Conservation (phyloP, 202 grass and related monocot genomes). For the Musa balbisiana region DNA sequence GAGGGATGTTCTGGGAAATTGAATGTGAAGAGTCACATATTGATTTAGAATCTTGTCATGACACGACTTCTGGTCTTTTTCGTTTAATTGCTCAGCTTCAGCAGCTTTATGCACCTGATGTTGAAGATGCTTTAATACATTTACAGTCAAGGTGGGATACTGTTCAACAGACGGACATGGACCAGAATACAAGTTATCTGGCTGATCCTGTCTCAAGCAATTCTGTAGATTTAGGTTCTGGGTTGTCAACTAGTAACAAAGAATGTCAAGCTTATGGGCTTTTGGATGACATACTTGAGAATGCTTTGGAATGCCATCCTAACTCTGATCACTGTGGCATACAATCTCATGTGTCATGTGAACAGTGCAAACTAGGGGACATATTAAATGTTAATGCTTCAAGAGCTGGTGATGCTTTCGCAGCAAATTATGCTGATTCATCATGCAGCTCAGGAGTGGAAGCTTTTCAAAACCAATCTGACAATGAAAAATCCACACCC, state of each 20-base stretch:
- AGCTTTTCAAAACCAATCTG: conserved; percentile 23
- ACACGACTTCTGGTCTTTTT: conserved; percentile 73
- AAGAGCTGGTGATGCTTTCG: conserved; percentile 7
- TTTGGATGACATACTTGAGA: conserved; percentile 89
- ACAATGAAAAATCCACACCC: conserved; percentile 11
- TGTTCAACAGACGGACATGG: conserved; percentile 48
- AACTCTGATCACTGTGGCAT: conserved; percentile 23
- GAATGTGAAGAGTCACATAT: conserved; percentile 78
- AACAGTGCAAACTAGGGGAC: conserved; percentile 39
- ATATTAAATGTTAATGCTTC: conserved; percentile 20
- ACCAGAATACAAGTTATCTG: conserved; percentile 33
- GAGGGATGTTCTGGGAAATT: conserved; percentile 59
- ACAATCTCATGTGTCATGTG: conserved; percentile 30
- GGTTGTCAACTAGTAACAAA: conserved; percentile 28
- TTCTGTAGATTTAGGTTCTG: conserved; percentile 22
- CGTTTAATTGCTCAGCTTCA: conserved; percentile 73
- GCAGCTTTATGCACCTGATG: conserved; percentile 83
- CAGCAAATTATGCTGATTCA: conserved; percentile 10
- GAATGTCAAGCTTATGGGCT: conserved; percentile 50
- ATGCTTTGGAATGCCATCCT: conserved; percentile 53
- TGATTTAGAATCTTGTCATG: conserved; percentile 68
- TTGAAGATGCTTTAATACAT: conserved; percentile 75
- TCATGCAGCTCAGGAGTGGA: conserved; percentile 21
- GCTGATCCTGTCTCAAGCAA: conserved; percentile 41
- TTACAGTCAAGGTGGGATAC: conserved; percentile 98